Percentiles rank a stretch among this genome's conserved stretches.
Evolutionary conservation across 345 rosid species (phyloP).

Genomic region (Alliaria petiolata): DNA sequence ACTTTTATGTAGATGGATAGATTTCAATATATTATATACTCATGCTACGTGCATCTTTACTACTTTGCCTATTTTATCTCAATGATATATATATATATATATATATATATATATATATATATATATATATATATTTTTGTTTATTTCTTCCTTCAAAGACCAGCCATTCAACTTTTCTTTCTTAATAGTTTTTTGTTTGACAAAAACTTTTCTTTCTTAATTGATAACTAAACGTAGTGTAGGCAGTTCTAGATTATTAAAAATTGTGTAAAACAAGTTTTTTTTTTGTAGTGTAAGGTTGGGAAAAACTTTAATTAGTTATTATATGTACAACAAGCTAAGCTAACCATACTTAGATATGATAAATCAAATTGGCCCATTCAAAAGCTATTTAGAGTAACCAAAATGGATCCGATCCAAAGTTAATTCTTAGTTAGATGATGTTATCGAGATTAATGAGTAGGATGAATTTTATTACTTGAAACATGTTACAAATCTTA

Average conservation of each 20-base stretch:
- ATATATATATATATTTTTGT: no score
- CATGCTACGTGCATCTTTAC: slow-evolving; percentile 18
- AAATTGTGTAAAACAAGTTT: background rate
- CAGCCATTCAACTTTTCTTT: no score
- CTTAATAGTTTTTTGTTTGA: no score
- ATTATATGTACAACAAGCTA: background rate
- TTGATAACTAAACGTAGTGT: no score
- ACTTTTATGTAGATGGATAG: background rate
- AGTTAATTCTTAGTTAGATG: background rate
- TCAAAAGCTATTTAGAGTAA: background rate
- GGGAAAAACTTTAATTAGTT: background rate
- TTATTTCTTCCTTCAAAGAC: no score
- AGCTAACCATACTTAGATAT: background rate
- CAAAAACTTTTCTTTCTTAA: no score
- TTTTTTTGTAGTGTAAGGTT: background rate
- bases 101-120: no score
- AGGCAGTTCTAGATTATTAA: no score
- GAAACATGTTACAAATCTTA: background rate
- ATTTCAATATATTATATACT: background rate
- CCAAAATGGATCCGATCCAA: background rate
- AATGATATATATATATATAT: no score
- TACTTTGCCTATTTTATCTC: no score
- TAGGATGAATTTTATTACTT: background rate
- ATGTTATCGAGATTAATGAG: background rate
- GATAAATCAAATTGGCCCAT: background rate